Evolutionary conservation across 176 grass and related monocot species (phyloP).

Genomic region (Musa acuminata): DNA sequence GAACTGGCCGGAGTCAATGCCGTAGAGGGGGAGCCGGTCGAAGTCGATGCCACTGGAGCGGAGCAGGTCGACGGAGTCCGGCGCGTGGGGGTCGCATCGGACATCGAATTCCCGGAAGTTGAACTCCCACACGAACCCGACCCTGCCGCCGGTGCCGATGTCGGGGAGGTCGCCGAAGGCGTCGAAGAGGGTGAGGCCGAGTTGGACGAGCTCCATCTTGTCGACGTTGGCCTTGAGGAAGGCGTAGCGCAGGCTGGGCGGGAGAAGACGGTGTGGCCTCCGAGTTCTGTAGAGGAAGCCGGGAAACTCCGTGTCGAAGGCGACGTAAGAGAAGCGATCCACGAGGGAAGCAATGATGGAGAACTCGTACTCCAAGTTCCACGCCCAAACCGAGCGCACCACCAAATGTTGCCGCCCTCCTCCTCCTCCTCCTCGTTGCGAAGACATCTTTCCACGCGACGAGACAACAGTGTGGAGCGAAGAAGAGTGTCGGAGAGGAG

Average conservation of each 20-base stretch:
- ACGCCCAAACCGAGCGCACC: not conserved
- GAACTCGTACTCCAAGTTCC: not conserved
- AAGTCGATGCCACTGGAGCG: not conserved
- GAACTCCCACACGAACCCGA: slow-evolving; percentile 3
- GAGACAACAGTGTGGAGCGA: too few species aligned
- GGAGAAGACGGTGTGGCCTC: too few species aligned
- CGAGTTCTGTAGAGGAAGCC: not conserved
- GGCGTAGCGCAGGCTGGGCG: not conserved
- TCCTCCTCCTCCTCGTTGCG: too few species aligned
- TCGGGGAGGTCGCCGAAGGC: not conserved
- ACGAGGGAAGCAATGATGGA: not conserved
- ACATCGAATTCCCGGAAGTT: slow-evolving; percentile 5
- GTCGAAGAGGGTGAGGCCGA: slow-evolving; percentile 10
- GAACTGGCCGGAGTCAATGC: not conserved
- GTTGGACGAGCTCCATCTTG: not conserved
- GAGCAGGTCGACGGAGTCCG: slow-evolving; percentile 3
- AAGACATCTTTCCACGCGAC: too few species aligned
- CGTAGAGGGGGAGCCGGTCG: not conserved
- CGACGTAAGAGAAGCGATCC: not conserved
- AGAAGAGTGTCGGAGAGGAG: too few species aligned
- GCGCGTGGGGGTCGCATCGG: not conserved
- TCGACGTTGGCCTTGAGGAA: slow-evolving; percentile 13
- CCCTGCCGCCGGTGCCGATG: not conserved
- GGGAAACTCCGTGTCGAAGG: slow-evolving; percentile 14
- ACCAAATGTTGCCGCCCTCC: too few species aligned